Evolutionary conservation across 495 filamentous ascomycete genomes (phyloP), one percentile per base, ranked within the genome.

Genomic region (Daldinia caldariorum): DNA sequence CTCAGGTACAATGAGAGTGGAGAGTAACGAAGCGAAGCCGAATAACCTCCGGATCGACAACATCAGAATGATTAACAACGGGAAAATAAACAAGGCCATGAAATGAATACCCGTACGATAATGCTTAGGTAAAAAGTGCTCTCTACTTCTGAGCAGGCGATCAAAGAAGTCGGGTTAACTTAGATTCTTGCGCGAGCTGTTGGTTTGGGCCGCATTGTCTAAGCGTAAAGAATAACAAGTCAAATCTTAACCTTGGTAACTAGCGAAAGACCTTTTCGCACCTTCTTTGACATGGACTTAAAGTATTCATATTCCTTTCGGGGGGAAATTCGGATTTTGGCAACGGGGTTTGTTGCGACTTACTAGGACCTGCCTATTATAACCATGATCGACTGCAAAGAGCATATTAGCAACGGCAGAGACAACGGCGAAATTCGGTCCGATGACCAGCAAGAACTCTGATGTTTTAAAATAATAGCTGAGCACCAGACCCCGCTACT

Each of bases 301-400:
- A 10, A 35, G 9, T 3, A 1, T 35, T 35, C 9, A 10, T 7
- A 35, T 35, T 35, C 3, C 26, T 35, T 0, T 35, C 34, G 34
- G 6, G 34, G 0, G 1, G 5, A 35, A 35, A 22, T 5, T 22
- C 3, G 20, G 3, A 9, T 3, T 47, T 22, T 22, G 1, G 12
- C 20, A 12, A 16, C 5, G 16, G 4, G 18, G 18, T 3, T 5
- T 10, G 8, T 37, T 32, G 13, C 9, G 32, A 12, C 16, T 56
- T 3, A 6, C 26, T 26, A 37, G n/a, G 3, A 56, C 53, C 53
- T 56, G 53, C 53, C 53, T 56, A 35, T 35, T 56, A 16, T 37
- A 56, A 56, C 31, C 16, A 56, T 32, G 53, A 56, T 56, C 53
- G 53, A 38, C 53, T 4, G 10, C 2, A 34, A 6, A 37, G 32